Conservation (phyloP, 2,329 filamentous ascomycete species). For the Beauveria bassiana region DNA sequence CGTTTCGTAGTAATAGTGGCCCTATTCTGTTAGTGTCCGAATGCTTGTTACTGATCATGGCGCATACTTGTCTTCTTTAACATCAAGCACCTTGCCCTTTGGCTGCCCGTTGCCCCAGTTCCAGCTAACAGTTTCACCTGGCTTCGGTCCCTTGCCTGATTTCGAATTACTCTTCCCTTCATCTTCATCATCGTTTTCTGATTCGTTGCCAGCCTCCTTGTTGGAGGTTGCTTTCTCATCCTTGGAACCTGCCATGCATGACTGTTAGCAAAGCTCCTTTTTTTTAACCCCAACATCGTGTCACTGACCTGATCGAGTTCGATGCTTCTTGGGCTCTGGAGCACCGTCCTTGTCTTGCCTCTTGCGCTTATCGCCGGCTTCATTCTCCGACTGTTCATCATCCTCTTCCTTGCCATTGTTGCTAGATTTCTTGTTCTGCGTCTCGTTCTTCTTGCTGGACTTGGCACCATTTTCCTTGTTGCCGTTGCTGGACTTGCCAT, state of each 20-base stretch:
- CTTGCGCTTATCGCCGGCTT: slow-evolving; percentile 22
- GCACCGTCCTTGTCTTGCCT: slow-evolving; percentile 16
- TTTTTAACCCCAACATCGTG: slow-evolving; percentile 13
- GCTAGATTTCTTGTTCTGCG: neutral
- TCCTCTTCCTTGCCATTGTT: neutral
- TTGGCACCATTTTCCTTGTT: neutral
- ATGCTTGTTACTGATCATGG: neutral
- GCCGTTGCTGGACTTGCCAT: neutral
- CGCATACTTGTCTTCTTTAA: slow-evolving; percentile 22
- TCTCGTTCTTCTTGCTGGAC: too few species aligned
- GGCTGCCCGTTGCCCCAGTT: slow-evolving; percentile 37
- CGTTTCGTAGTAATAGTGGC: slow-evolving; percentile 33
- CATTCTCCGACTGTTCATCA: slow-evolving; percentile 6
- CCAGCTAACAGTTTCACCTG: slow-evolving; percentile 38
- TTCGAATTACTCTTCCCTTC: slow-evolving; percentile 11
- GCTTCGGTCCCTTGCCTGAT: slow-evolving; percentile 25
- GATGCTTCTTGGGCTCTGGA: slow-evolving; percentile 25
- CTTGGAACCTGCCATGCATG: neutral
- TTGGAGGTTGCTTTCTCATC: neutral
- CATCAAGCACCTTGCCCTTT: slow-evolving; percentile 35
- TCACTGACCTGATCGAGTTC: slow-evolving; percentile 20
- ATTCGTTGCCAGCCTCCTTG: slow-evolving; percentile 13
- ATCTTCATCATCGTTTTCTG: slow-evolving; percentile 15
- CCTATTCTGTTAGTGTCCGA: slow-evolving; percentile 16
- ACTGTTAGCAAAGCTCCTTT: slow-evolving; percentile 6